Base-by-base conservation (phyloP, 495 filamentous ascomycete species). In the Aspergillus heteromorphus region DNA sequence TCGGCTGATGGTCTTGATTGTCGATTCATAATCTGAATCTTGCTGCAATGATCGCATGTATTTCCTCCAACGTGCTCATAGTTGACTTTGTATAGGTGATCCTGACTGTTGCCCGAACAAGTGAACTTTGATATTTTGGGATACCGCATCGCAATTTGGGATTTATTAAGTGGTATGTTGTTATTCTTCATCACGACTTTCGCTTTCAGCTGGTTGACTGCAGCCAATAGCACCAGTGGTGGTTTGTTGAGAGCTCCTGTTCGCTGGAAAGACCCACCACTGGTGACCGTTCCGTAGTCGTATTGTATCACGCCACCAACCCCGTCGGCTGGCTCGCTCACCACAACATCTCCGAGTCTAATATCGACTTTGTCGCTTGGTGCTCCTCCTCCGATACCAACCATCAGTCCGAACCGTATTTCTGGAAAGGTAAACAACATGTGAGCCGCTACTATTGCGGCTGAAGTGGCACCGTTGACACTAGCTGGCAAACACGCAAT, bases 401-500 rank as follows among this genome's bases (percentile, higher is more conserved):
- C 43, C 43, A 45, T 45, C 1, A 27, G 9, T 0, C 43, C 43
- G 21, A 45, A 5, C 4, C 43, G 43, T n/a, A 45, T 25, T 3
- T 20, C 6, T 1, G 20, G 43, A n/a, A 45, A 45, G 3, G 43
- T 45, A 7, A 27, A 45, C 0, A 10, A 21, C 0, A 45, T 45
- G 10, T 45, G 43, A 8, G 4, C 27, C 10, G 21, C 43, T 1
- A 45, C 17, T 1, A 21, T 27, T 1, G 43, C 21, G 4, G 43
- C 43, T 41, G 49, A 52, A 14, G 48, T 62, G 6, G 55, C 71
- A 9, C 69, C 72, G 42, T 63, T 61, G 11, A 54, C 49, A 17
- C 62, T 58, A 7, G 62, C 49, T 10, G 52, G 65, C n/a, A 73
- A 54, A 17, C 68, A 61, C 21, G 64, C 62, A 10, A 76, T 63